Evolutionary conservation across 208 protist species (phyloP), one percentile per base, ranked within the genome.

Genomic region (Leishmania martiniquensis): DNA sequence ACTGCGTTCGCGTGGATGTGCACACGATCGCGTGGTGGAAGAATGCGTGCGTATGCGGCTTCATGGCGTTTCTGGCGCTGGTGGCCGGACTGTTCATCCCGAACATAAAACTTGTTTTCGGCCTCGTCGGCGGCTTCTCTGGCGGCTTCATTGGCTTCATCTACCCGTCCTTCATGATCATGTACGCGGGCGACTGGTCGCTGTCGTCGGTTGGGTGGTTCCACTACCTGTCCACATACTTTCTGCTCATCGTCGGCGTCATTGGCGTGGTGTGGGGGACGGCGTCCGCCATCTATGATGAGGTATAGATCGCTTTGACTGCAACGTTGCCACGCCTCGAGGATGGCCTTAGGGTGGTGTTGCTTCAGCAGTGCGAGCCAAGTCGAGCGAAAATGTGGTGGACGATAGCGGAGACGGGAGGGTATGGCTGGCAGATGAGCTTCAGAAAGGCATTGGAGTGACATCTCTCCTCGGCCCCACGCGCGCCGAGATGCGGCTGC

Each of bases 41-140:
- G 72, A 87, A 93, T 79, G 72, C 74, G 47, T 47, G 85, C 2
- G 62, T 91, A 20, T 89, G 86, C 63, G 72, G 74, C n/a, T 47
- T 74, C 34, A 44, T 94, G 42, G 85, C 90, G 6, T 17, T 82
- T 5, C 39, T 72, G 2, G 70, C 90, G 4, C 82, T 95, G 7
- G 63, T 95, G n/a, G 59, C 69, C 1, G 93, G 90, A 29, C 84
- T 97, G 4, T 92, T 95, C 57, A 92, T 97, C 59, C 91, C 91
- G 13, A 76, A 82, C 55, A 87, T 97, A 42, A 89, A 79, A 45
- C 75, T 89, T 17, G 89, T 94, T 49, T 96, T 97, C 80, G 89
- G 87, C 39, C 85, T 95, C 12, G 74, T 96, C 42, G 93, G 93
- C 25, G 78, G 83, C 54, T 78, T 96, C 51, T 92, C 79, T 54